A percentile compares a stretch with the other conserved stretches of the same genome.
Conservation (phyloP, 768 basidiomycete species). For the Amanita fuliginea region DNA sequence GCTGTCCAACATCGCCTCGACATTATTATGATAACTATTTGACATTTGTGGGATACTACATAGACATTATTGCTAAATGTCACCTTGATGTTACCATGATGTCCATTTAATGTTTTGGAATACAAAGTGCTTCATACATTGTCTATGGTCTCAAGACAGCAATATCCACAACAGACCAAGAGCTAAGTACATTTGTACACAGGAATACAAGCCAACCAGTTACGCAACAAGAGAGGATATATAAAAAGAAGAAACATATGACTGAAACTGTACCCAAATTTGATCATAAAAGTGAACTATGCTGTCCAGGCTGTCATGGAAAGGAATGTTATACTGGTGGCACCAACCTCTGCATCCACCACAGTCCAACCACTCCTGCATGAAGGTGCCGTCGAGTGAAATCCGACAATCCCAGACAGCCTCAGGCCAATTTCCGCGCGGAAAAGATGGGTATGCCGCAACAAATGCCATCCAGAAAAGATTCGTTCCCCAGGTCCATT, state of each 20-base stretch:
- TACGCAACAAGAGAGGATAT: no score
- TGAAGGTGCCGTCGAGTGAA: not conserved
- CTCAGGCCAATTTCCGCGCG: not conserved
- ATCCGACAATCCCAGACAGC: slow-evolving; percentile 2
- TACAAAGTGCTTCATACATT: no score
- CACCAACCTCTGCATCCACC: not conserved
- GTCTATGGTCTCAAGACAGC: no score
- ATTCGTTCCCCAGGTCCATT: slow-evolving; percentile 2
- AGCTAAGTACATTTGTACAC: no score
- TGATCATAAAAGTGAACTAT: not conserved
- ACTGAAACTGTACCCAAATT: slow-evolving; percentile 1
- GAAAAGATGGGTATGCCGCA: not conserved
- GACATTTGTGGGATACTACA: no score
- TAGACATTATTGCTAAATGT: no score
- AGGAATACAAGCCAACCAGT: no score
- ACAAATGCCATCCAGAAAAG: not conserved
- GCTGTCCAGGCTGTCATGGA: not conserved
- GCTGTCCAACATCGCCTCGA: no score
- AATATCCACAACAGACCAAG: no score
- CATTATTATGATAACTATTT: no score
- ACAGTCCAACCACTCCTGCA: not conserved
- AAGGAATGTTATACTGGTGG: not conserved
- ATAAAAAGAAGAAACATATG: not conserved
- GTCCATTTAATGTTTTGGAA: no score
- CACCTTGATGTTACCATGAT: no score